These are phyloP conservation scores for Candida sonorensis DNA, from an alignment of 805 yeast species.

Conservation along the genomic window DNA sequence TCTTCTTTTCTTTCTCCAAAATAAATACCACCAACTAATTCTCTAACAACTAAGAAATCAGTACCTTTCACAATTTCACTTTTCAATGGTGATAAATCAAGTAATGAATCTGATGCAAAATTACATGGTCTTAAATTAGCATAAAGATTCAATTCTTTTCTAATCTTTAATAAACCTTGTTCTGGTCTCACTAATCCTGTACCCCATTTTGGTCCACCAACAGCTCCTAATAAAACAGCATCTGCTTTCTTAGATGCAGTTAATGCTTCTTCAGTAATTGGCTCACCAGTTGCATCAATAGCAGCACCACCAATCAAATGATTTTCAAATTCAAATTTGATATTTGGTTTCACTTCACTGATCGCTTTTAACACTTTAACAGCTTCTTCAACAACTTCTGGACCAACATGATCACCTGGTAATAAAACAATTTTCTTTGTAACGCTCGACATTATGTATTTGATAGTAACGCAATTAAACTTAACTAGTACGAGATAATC, in stretches of 20 bases:
- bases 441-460: conserved; percentile 1
- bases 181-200: conserved; percentile 95
- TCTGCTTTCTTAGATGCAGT: conserved; percentile 80
- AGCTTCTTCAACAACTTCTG: conserved; percentile 85
- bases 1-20: conserved; percentile 96
- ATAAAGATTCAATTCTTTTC: conserved; percentile 89
- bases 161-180: conserved; percentile 88
- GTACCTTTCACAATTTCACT: conserved; percentile 84
- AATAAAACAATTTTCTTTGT: conserved; percentile 73
- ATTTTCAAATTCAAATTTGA: conserved; percentile 68
- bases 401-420: conserved; percentile 97
- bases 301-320: conserved; percentile 98
- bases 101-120: conserved; percentile 77
- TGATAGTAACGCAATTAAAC: too few species aligned
- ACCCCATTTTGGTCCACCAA: conserved; percentile 99
- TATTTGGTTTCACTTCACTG: conserved; percentile 44
- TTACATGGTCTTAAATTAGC: conserved; percentile 97
- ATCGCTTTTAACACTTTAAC: conserved; percentile 84
- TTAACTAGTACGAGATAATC: too few species aligned
- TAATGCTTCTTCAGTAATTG: conserved; percentile 79
- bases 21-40: conserved; percentile 96
- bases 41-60: conserved; percentile 89
- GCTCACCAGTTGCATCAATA: conserved; percentile 92
- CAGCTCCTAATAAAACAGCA: conserved; percentile 96
- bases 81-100: conserved; percentile 84